phyloP scores from a whole-genome alignment of 257 asterid species.

The Lithospermum erythrorhizon region DNA sequence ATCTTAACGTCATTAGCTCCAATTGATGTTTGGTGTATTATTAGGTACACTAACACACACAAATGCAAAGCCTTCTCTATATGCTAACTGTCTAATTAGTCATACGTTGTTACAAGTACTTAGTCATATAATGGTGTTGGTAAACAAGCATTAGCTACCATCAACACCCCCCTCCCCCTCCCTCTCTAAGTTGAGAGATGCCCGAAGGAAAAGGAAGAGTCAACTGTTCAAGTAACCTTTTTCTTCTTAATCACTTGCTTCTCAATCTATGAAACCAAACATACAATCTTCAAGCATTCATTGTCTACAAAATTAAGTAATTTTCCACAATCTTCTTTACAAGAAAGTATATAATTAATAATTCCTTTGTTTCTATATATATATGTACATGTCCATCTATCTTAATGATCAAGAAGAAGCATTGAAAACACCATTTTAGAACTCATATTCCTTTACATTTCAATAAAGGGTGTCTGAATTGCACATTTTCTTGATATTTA shows the following conservation, averaged over 20 bases:
- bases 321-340: background rate
- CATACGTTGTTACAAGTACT: background rate
- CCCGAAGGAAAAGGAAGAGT: slow-evolving; percentile 15
- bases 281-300: background rate
- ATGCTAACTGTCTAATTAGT: background rate
- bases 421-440: background rate
- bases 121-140: slow-evolving; percentile 1
- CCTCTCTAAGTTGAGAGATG: slow-evolving; percentile 14
- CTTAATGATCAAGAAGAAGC: background rate
- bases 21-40: background rate
- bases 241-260: background rate
- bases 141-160: slow-evolving; percentile 7
- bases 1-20: background rate
- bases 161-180: background rate
- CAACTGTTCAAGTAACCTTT: slow-evolving; percentile 5
- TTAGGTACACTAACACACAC: background rate
- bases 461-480: background rate
- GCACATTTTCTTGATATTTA: background rate
- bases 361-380: background rate
- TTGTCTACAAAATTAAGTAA: background rate
- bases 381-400: background rate
- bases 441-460: background rate
- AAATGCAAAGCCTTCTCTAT: background rate
- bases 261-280: background rate
- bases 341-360: no score